Evolutionary conservation across 441 rosid species (phyloP).

Genomic region (Aleurites moluccanus): DNA sequence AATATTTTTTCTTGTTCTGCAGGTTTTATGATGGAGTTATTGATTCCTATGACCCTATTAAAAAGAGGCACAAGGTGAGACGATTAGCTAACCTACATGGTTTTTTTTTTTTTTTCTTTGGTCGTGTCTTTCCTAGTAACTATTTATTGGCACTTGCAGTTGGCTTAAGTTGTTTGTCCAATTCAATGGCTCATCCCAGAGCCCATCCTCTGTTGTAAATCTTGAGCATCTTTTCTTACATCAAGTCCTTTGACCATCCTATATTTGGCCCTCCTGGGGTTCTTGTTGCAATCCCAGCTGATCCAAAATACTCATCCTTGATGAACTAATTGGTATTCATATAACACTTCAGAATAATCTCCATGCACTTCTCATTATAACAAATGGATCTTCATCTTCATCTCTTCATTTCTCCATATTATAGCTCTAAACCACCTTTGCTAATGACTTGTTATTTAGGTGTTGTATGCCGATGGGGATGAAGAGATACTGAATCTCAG

Average conservation of each 20-base stretch:
- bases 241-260: neutral
- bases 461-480: conserved; percentile 66
- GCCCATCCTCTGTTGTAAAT: conserved; percentile 11
- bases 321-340: conserved; percentile 12
- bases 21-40: conserved; percentile 71
- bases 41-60: conserved; percentile 40
- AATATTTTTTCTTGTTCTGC: conserved; percentile 21
- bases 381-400: neutral
- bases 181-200: conserved; percentile 1
- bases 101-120: neutral
- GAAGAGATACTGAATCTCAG: conserved; percentile 53
- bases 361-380: conserved; percentile 2
- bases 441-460: conserved; percentile 38
- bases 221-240: neutral
- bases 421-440: conserved; percentile 5
- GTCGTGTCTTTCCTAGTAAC: neutral
- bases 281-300: neutral
- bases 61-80: conserved; percentile 63
- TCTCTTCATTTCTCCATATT: conserved; percentile 3
- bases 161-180: conserved; percentile 4
- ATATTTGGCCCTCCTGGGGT: conserved; percentile 6
- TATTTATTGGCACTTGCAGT: neutral
- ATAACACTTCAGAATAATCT: neutral
- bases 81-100: conserved; percentile 9
- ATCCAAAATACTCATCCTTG: conserved; percentile 6